phyloP scores from a whole-genome alignment of 768 basidiomycete species.

The Pleurotus sapidus region DNA sequence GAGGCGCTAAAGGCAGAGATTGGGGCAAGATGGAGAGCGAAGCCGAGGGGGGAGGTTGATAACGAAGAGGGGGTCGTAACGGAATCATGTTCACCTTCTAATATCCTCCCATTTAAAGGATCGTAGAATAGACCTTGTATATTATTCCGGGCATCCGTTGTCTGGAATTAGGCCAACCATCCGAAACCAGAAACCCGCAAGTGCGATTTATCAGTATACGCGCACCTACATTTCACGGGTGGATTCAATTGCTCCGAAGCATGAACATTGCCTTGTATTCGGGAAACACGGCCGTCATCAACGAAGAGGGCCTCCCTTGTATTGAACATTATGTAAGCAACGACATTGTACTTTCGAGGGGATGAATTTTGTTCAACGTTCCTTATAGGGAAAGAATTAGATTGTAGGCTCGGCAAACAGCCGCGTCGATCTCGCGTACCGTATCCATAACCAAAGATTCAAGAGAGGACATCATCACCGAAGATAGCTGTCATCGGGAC shows the following conservation, averaged over 20 bases:
- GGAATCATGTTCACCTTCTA: not conserved
- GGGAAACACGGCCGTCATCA: not conserved
- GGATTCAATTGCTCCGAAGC: too few species aligned
- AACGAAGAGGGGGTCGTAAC: not conserved
- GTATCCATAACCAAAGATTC: not conserved
- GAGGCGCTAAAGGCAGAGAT: not conserved
- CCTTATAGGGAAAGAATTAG: not conserved
- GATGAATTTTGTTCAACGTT: not conserved
- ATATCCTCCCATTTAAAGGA: not conserved
- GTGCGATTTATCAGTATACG: too few species aligned
- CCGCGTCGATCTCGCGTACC: too few species aligned
- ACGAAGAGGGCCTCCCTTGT: not conserved
- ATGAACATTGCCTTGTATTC: not conserved
- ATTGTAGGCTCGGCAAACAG: not conserved
- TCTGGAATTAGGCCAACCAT: not conserved
- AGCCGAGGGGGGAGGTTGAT: not conserved
- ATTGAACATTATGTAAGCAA: not conserved
- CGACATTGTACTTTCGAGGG: not conserved
- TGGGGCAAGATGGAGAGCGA: not conserved
- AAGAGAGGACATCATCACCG: constrained; percentile 52
- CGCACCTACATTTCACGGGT: too few species aligned
- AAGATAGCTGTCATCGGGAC: constrained; percentile 76
- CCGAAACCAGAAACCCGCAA: not conserved
- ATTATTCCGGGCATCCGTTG: not conserved
- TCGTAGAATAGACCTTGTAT: not conserved